Base-by-base conservation (phyloP, 768 basidiomycete genomes). In the Russula emetica region DNA sequence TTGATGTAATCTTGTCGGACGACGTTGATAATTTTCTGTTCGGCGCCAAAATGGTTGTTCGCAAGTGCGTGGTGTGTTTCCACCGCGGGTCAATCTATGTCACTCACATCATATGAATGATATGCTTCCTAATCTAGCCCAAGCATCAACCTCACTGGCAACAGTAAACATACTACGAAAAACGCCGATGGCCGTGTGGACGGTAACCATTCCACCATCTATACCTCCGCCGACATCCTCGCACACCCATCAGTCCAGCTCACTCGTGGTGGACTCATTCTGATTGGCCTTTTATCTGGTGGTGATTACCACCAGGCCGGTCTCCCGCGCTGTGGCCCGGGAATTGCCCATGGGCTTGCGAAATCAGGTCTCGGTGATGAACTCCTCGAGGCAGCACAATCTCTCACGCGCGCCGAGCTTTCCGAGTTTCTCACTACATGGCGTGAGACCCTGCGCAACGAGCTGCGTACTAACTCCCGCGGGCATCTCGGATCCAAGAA, bases 11-110 rank as follows among this genome's bases (percentile, higher is more conserved):
- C 28, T 79, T 95, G 50, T 91, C 94, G 0, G 95, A 98, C 73
- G 95, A 97, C 70, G 94, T 94, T 1, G 94, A 98, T 71, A 94
- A 85, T 60, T 88, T 96, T 71, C 75, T 97, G 3, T 98, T 98
- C 66, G 94, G 94, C 24, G 94, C 92, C 1, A 81, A 76, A 6
- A 84, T 84, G 51, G 85, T 98, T 32, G 83, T 96, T 68, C 83
- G 94, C 71, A 97, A 96, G 92, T 92, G 65, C 56, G 79, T 64
- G 16, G 14, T 28, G 58, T 6, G 50, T 49, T 49, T 18, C 34
- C n/a, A 24, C 38, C 6, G n/a, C 14, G 11, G n/a, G 45, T 3
- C 24, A 32, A 32, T 40, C 32, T 22, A 18, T 7, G 16, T 13
- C 30, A 26, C 60, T 30, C 16, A 47, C 53, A 16, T n/a, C 32